Evolutionary conservation across 495 filamentous ascomycete genomes (phyloP), one percentile per base, ranked within the genome.

Genomic region (Neurospora pannonica): DNA sequence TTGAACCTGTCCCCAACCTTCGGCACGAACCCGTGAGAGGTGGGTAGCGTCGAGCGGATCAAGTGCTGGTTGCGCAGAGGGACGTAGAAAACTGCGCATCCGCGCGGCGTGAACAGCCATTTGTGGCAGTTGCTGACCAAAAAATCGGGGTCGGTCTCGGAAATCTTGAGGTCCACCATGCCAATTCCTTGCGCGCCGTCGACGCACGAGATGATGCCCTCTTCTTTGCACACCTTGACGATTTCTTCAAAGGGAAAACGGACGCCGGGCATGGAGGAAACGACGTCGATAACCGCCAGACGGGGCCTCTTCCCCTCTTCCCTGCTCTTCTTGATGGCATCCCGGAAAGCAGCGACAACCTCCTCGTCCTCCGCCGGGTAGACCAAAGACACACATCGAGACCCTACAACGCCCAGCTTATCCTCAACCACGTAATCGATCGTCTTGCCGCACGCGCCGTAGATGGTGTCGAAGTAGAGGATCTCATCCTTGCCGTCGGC

Each of bases 91-190:
- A 94, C 85, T 3, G 94, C 93, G 77, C 89, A 93, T 36, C 89
- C 90, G 54, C 95, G 89, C n/a, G 94, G 95, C 13, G 90, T 89
- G 77, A 89, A 92, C 19, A 97, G 88, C 95, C 95, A 98, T 85
- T 98, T 98, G 82, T 98, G 93, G 76, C 89, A 89, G 79, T 97
- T 97, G 31, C 85, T 89, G 10, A 93, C 87, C 75, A 97, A 90
- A 81, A 97, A 98, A 75, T 98, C 94, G 0, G 92, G 90, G 42
- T 90, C 85, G n/a, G 93, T 80, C 31, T 75, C 79, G 0, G 77
- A 77, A 28, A 97, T 83, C 76, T 94, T 86, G 19, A 98, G 82
- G 3, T 84, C 84, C 24, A 97, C 87, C 72, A 94, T 90, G 1
- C 95, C 95, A 39, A 97, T 83, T 5, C 92, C 92, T 79, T 97